Percentiles rank a stretch among this genome's conserved stretches.
phyloP scores from a whole-genome alignment of 768 basidiomycete genomes.

The Tricholoma bakamatsutake region DNA sequence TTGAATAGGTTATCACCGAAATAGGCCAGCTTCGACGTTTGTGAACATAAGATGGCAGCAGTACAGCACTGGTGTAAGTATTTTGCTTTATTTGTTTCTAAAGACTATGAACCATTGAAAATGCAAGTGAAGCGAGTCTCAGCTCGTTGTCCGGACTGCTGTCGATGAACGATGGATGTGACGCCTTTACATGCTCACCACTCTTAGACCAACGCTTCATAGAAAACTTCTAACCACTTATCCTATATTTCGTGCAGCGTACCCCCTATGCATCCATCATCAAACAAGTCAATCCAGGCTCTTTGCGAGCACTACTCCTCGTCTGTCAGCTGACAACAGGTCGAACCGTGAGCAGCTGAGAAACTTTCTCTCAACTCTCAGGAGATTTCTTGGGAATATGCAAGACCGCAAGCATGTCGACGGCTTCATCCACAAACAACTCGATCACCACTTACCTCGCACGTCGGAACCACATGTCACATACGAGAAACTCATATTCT shows the following conservation, averaged over 20 bases:
- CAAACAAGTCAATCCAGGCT: not conserved
- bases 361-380: not conserved
- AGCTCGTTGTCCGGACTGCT: too few relatives aligned
- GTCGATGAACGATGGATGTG: not conserved
- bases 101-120: too few relatives aligned
- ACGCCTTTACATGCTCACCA: not conserved
- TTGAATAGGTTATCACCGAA: too few relatives aligned
- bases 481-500: slow-evolving; percentile 23
- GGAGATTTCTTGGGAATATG: not conserved
- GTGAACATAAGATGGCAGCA: too few relatives aligned
- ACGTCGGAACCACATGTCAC: slow-evolving; percentile 1
- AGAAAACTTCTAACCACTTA: not conserved
- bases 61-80: too few relatives aligned
- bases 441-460: not conserved
- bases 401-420: not conserved
- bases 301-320: not conserved
- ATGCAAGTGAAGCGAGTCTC: too few relatives aligned
- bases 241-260: not conserved
- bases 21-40: too few relatives aligned
- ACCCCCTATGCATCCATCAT: not conserved
- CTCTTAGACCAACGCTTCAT: not conserved
- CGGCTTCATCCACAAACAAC: slow-evolving; percentile 2
- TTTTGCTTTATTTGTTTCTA: too few relatives aligned
- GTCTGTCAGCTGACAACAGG: not conserved
- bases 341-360: not conserved